Evolutionary conservation across 2,329 filamentous ascomycete species (phyloP), one percentile per base, ranked within the genome.

Genomic region (Fusarium sp.): DNA sequence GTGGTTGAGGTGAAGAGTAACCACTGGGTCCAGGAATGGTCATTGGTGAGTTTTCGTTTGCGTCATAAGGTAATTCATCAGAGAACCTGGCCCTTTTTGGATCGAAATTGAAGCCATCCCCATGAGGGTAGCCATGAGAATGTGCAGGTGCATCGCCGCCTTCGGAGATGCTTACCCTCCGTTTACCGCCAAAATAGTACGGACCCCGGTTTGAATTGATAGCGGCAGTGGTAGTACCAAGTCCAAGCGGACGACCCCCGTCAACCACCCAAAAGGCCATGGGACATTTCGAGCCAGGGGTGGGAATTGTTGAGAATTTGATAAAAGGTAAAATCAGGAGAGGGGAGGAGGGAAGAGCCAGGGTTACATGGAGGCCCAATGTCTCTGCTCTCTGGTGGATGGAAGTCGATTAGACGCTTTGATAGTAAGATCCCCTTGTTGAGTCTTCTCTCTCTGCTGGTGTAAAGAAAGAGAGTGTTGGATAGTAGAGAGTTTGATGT

Each of bases 201-300:
- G 74, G 75, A 53, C 59, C 70, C 58, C 60, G 66, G 58, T 59
- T 65, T 43, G 70, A 54, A 64, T 54, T 48, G 52, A 69, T 53
- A 64, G 69, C 70, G 51, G 69, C 56, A 46, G 60, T 56, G 54
- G 70, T 65, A 67, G 69, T 70, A 72, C 71, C 70, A 70, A 73
- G 74, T 67, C 71, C 70, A 70, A 73, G 74, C 67, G 75, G 69
- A 67, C 69, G 71, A 72, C 69, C 74, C 65, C 77, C 69, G 75
- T 78, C 76, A 70, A 77, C 78, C 66, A 80, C 78, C 81, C 77
- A 81, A 75, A 77, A 82, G 74, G 75, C 77, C 79, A 79, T 81
- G 71, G 79, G 77, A 77, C 79, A 81, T 77, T 62, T 60, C 30
- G 67, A 65, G 67, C 67, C 62, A 51, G 62, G 67, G 37, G 14